Percentiles rank a stretch among this genome's conserved stretches.
Evolutionary conservation across 345 rosid species (phyloP).

Genomic region (Cardamine resedifolia): DNA sequence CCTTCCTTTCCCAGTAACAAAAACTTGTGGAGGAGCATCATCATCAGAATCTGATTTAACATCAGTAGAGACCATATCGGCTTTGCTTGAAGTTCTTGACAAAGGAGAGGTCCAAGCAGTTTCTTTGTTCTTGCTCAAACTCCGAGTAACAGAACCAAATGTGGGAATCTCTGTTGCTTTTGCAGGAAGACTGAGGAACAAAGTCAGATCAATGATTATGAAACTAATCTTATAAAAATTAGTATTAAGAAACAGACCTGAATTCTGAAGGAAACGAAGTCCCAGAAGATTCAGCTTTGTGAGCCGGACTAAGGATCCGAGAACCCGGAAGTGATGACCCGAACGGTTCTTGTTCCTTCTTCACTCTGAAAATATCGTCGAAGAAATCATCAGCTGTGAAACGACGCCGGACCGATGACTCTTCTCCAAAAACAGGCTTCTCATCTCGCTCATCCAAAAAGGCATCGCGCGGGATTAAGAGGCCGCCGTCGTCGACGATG

Average conservation of each 20-base stretch:
- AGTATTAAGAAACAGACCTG: conserved; percentile 49
- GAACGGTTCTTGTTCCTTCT: conserved; percentile 44
- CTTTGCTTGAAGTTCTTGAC: conserved; percentile 50
- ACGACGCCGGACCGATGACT: conserved; percentile 44
- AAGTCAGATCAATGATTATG: not conserved
- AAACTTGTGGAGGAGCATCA: conserved; percentile 33
- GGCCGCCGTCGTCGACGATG: conserved; percentile 32
- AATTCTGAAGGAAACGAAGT: conserved; percentile 55
- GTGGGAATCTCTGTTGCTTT: conserved; percentile 53
- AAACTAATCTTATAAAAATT: not conserved
- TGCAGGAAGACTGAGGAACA: conserved; percentile 60
- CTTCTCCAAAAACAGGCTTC: conserved; percentile 85
- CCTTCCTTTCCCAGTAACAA: conserved; percentile 31
- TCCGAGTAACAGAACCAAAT: conserved; percentile 47
- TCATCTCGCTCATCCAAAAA: conserved; percentile 46
- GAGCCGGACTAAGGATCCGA: conserved; percentile 60
- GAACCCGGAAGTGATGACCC: conserved; percentile 53
- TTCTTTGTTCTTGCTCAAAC: conserved; percentile 46
- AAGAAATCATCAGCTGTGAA: conserved; percentile 54
- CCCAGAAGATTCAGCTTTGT: conserved; percentile 49
- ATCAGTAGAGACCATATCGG: conserved; percentile 30
- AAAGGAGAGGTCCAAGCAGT: conserved; percentile 43
- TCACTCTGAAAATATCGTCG: conserved; percentile 65
- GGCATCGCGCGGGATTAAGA: conserved; percentile 20
- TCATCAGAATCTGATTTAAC: conserved; percentile 7